Base-by-base conservation (phyloP, 768 basidiomycete genomes). In the Collybia sp. region DNA sequence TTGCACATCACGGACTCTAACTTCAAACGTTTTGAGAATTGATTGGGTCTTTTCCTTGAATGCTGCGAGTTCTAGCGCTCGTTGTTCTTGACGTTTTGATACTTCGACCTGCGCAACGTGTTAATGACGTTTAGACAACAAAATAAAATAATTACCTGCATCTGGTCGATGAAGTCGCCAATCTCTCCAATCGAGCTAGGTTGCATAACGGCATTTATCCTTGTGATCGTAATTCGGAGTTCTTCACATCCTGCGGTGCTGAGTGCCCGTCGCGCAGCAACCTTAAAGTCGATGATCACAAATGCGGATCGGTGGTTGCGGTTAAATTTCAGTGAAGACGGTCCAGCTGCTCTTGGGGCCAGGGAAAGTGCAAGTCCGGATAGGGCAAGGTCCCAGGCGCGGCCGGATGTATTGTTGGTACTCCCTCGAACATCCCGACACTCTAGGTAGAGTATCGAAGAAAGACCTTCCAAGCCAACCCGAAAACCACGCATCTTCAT, bases 131-230 rank as follows among this genome's bases (percentile, higher is more conserved):
- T 43, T 12, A 44, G 38, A 43, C 44, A 37, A 36, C 25, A 30
- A 33, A 30, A 18, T 20, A 16, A 40, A 38, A 39, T 15, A 20
- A 30, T 46, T 67, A 85, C 90, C 75, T 89, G 90, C 35, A 91
- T 69, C 54, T 91, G 76, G 58, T 95, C 92, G 34, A 92, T 63
- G 51, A 93, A 90, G 59, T 97, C 94, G 12, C 86, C 89, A 6
- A 97, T 69, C 59, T 95, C 89, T 16, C 86, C 85, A 42, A 97
- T 84, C 0, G 95, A 94, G 52, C 89, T 90, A 9, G 94, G 85
- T 61, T 93, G 93, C 86, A 96, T 85, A 30, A 95, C 88, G 1
- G 94, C 93, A 57, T 97, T 91, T 2, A 92, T 80, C 62, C 86
- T 89, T 6, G 77, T 80, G 17, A 94, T 64, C 1, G 69, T 62